These are phyloP conservation scores for Pythium biforme DNA, from an alignment of 352 stramenopile species.

Conservation along the genomic window DNA sequence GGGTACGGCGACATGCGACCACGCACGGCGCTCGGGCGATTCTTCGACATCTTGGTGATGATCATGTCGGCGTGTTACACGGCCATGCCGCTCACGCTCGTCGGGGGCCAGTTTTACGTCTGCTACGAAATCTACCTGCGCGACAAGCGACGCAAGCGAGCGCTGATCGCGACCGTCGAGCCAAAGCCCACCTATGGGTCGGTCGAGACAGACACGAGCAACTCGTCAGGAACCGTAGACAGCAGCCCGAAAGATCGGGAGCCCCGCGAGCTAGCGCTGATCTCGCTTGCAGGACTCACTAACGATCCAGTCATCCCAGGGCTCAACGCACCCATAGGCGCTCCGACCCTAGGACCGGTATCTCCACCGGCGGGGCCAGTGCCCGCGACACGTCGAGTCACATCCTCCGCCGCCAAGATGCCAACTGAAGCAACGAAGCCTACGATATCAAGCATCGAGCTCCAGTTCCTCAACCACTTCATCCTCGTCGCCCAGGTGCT, in stretches of 20 bases:
- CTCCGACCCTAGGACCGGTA: no score
- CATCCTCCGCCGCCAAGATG: neutral
- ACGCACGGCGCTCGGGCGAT: conserved; percentile 57
- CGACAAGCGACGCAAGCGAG: conserved; percentile 30
- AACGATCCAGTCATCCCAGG: conserved; percentile 17
- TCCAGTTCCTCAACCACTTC: conserved; percentile 48
- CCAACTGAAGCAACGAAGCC: neutral
- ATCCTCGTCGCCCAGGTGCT: conserved; percentile 45
- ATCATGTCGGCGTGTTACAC: conserved; percentile 69
- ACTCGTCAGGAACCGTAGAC: no score
- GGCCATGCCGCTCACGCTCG: conserved; percentile 71
- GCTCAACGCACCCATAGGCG: no score
- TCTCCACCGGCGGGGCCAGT: no score
- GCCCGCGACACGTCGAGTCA: conserved; percentile 7
- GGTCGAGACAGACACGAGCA: neutral
- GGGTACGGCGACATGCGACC: conserved; percentile 71
- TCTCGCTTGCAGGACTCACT: conserved; percentile 6
- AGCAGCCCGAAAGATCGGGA: no score
- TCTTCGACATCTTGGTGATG: conserved; percentile 66
- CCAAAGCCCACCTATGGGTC: neutral
- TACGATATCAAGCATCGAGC: conserved; percentile 18
- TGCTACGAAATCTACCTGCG: conserved; percentile 50
- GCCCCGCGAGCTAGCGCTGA: conserved; percentile 6
- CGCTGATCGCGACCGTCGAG: conserved; percentile 5
- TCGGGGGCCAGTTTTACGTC: conserved; percentile 66